phyloP scores from a whole-genome alignment of 495 filamentous ascomycete species.

The Daldinia vernicosa region DNA sequence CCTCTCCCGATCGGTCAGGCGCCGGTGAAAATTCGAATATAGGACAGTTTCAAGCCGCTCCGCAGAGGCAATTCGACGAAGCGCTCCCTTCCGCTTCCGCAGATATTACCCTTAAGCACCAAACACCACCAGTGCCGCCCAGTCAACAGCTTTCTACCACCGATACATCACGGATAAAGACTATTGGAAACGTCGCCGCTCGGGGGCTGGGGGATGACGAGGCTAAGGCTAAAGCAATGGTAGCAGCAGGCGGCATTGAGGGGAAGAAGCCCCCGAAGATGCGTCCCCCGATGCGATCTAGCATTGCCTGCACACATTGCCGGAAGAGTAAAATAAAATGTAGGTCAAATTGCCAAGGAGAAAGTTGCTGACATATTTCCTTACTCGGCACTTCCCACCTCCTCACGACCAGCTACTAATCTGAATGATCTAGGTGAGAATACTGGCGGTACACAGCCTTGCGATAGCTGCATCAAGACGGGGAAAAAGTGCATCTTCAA shows the following conservation, averaged over 20 bases:
- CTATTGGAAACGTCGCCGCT: conserved; percentile 27
- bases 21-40: conserved; percentile 48
- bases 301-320: conserved; percentile 81
- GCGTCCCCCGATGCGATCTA: conserved; percentile 73
- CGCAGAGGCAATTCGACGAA: conserved; percentile 52
- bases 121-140: conserved; percentile 29
- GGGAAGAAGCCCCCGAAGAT: conserved; percentile 59
- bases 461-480: conserved; percentile 78
- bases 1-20: conserved; percentile 54
- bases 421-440: conserved; percentile 62
- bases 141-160: conserved; percentile 22
- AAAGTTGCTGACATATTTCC: conserved; percentile 42
- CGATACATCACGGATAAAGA: conserved; percentile 29
- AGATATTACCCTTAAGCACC: conserved; percentile 28
- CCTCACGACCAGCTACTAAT: conserved; percentile 17
- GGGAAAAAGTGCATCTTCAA: conserved; percentile 83
- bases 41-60: conserved; percentile 39
- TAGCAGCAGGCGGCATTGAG: conserved; percentile 46
- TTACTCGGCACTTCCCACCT: not conserved
- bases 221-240: conserved; percentile 38
- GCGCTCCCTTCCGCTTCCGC: conserved; percentile 46
- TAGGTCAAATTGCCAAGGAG: conserved; percentile 14
- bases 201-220: conserved; percentile 40
- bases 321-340: conserved; percentile 85
- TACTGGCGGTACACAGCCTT: conserved; percentile 74